These are phyloP conservation scores for Chlorella ohadii DNA, from an alignment of 139 green algal genomes.

Conservation along the genomic window DNA sequence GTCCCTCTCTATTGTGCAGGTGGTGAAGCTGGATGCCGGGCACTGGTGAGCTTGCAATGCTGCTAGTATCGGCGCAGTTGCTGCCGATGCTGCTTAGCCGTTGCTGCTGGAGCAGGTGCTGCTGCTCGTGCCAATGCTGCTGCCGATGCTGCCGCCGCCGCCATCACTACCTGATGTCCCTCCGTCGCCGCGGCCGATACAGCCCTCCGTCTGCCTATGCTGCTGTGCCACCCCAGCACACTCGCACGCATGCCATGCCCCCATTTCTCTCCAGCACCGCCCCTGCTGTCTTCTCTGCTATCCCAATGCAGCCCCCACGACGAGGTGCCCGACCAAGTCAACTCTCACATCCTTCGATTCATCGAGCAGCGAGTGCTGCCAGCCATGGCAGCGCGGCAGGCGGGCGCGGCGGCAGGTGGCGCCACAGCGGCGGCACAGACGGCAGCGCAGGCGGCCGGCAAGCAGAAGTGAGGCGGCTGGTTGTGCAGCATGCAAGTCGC, in stretches of 20 bases:
- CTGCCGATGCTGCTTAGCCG: not conserved
- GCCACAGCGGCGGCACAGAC: too few species aligned
- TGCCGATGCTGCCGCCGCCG: constrained; percentile 41
- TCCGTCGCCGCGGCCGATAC: too few species aligned
- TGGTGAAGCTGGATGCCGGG: constrained; percentile 65
- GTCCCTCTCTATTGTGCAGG: too few species aligned
- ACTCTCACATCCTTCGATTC: constrained; percentile 63
- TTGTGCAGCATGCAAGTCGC: too few species aligned
- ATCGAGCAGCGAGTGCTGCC: constrained; percentile 36
- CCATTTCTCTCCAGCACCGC: too few species aligned
- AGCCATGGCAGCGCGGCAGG: not conserved
- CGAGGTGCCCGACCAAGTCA: constrained; percentile 79
- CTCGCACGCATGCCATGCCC: too few species aligned
- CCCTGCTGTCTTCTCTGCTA: not conserved
- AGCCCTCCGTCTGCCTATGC: too few species aligned
- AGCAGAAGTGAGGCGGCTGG: too few species aligned
- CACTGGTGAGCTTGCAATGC: constrained; percentile 65
- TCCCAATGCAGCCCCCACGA: constrained; percentile 40
- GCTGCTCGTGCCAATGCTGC: not conserved
- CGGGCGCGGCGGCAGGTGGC: too few species aligned
- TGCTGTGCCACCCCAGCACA: too few species aligned
- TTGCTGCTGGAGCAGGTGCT: not conserved
- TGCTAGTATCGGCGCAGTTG: too few species aligned
- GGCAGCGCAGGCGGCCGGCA: too few species aligned
- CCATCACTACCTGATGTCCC: constrained; percentile 40